phyloP scores from a whole-genome alignment of 768 basidiomycete species.

The Cystobasidium ongulense region DNA sequence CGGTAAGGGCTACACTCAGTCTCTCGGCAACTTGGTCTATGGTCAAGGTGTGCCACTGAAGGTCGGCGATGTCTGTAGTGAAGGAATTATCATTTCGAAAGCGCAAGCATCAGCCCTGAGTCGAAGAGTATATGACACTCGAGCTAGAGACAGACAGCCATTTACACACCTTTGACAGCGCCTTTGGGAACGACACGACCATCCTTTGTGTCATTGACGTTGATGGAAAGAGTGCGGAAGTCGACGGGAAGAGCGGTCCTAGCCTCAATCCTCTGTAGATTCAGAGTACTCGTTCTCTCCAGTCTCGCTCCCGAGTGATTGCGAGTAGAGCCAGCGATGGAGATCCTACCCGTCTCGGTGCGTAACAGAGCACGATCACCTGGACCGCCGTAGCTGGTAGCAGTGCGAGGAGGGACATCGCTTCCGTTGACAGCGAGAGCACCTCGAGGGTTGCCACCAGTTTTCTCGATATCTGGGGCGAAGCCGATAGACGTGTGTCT shows the following conservation, averaged over 20 bases:
- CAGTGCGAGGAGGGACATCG: too few relatives aligned
- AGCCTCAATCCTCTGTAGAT: not conserved
- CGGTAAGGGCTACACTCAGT: slow-evolving; percentile 49
- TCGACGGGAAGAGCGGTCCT: not conserved
- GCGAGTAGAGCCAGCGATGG: not conserved
- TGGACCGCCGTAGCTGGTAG: not conserved
- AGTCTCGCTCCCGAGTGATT: not conserved
- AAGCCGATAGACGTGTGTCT: not conserved
- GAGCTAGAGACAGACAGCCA: not conserved
- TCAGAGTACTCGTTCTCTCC: not conserved
- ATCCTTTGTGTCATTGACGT: not conserved
- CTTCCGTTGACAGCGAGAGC: too few relatives aligned
- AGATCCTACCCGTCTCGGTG: slow-evolving; percentile 20
- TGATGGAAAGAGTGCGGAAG: slow-evolving; percentile 23
- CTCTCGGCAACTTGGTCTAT: slow-evolving; percentile 49
- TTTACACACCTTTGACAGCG: slow-evolving; percentile 21
- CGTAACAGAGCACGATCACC: slow-evolving; percentile 9
- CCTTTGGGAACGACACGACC: not conserved
- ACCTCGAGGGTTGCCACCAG: not conserved
- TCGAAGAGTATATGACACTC: not conserved
- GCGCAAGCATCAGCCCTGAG: not conserved
- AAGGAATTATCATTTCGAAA: not conserved
- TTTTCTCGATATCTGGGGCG: not conserved
- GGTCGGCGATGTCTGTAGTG: slow-evolving; percentile 45
- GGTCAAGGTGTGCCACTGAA: slow-evolving; percentile 53